Percentiles rank a stretch among this genome's conserved stretches.
These are phyloP conservation scores for Pleurotus salmoneostramineus DNA, from an alignment of 768 basidiomycete species.

Conservation along the genomic window DNA sequence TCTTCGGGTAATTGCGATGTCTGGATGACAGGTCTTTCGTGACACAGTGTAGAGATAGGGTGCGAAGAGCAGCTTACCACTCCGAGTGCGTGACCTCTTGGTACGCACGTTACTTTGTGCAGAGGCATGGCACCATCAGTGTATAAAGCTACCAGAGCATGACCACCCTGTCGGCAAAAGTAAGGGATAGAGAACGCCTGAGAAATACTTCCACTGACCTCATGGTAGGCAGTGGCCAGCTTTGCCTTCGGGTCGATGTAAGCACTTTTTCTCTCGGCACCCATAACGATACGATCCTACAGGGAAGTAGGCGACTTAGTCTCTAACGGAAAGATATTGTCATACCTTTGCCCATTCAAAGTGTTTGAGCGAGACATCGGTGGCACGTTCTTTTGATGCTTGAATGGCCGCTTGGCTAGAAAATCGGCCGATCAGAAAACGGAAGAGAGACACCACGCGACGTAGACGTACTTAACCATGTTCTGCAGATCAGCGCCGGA, in stretches of 20 bases:
- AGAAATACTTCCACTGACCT: slow-evolving; percentile 41
- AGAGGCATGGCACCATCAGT: slow-evolving; percentile 95
- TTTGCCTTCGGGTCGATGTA: slow-evolving; percentile 87
- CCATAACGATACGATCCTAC: slow-evolving; percentile 94
- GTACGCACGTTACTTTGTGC: slow-evolving; percentile 97
- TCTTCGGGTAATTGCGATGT: slow-evolving; percentile 77
- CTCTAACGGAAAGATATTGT: neutral
- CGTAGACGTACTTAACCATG: slow-evolving; percentile 80
- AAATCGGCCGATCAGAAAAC: slow-evolving; percentile 2
- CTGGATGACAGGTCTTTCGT: slow-evolving; percentile 30
- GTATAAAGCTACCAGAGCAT: slow-evolving; percentile 91
- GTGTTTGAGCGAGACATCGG: slow-evolving; percentile 70
- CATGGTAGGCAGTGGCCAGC: slow-evolving; percentile 92
- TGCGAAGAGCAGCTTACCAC: slow-evolving; percentile 46
- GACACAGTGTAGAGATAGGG: slow-evolving; percentile 3
- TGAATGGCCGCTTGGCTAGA: slow-evolving; percentile 87
- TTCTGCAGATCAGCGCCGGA: slow-evolving; percentile 97
- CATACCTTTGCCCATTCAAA: slow-evolving; percentile 97
- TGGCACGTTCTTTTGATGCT: slow-evolving; percentile 80
- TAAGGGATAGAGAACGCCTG: slow-evolving; percentile 15
- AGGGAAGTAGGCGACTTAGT: neutral
- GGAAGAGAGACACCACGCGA: slow-evolving; percentile 7
- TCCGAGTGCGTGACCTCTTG: slow-evolving; percentile 91
- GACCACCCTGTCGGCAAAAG: slow-evolving; percentile 60
- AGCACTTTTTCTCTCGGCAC: slow-evolving; percentile 87